Evolutionary conservation across 768 basidiomycete species (phyloP).

Genomic region (Crassisporium funariophilum): DNA sequence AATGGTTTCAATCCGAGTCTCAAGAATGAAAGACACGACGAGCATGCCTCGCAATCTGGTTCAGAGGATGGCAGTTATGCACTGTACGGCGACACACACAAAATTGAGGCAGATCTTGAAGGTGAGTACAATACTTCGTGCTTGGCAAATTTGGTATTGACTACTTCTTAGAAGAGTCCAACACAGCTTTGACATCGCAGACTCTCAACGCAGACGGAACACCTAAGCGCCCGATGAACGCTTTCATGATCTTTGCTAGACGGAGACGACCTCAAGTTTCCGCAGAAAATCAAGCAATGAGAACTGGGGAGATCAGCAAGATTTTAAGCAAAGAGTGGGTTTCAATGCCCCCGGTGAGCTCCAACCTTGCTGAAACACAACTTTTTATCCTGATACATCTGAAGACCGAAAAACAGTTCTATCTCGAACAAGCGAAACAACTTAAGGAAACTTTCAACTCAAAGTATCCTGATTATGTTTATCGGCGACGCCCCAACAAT

Average conservation of each 20-base stretch:
- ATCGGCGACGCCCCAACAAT: constrained; percentile 86
- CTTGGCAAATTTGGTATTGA: constrained; percentile 2
- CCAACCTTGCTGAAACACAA: constrained; percentile 10
- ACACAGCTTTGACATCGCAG: constrained; percentile 65
- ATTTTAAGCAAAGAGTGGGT: constrained; percentile 88
- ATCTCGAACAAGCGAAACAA: constrained; percentile 83
- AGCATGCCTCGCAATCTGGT: constrained; percentile 53
- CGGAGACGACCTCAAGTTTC: constrained; percentile 81
- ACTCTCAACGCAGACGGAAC: constrained; percentile 86
- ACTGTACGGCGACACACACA: constrained; percentile 37
- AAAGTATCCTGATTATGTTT: constrained; percentile 89
- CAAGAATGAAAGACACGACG: constrained; percentile 38
- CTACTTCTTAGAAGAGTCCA: constrained; percentile 32
- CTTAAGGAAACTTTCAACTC: constrained; percentile 85
- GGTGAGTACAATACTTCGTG: constrained; percentile 31
- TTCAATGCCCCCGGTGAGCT: constrained; percentile 67
- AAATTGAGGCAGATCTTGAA: constrained; percentile 46
- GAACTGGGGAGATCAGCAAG: constrained; percentile 89
- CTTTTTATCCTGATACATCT: constrained; percentile 13
- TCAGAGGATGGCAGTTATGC: constrained; percentile 56
- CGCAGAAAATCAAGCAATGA: constrained; percentile 86
- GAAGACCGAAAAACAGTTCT: constrained; percentile 83
- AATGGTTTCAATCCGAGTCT: constrained; percentile 25
- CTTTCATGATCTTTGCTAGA: constrained; percentile 92
- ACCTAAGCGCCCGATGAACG: constrained; percentile 91